Base-by-base conservation (phyloP, 768 basidiomycete genomes). In the Royoungia palumana region DNA sequence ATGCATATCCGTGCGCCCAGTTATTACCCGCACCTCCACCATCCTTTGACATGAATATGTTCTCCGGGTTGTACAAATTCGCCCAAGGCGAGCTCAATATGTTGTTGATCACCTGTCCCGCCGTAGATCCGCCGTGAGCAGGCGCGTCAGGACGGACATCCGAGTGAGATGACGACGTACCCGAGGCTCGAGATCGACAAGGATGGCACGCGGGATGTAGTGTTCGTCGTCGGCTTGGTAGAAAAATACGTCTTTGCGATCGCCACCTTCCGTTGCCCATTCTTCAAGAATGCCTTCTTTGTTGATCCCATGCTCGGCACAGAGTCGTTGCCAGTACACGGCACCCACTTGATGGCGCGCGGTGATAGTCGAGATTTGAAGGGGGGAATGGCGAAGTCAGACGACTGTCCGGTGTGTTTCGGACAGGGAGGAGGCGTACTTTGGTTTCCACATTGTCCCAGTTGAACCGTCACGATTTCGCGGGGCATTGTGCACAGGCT, bases 211-310 rank as follows among this genome's bases (percentile, higher is more conserved):
- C 2, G 96, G 96, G 51, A 99, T 94, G 69, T 98, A 99, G 61
- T 96, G 94, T 67, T 98, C 96, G 62, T 99, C 96, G 66, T 99
- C 96, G n/a, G 96, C 96, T 68, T 98, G 95, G 67, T 99, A 98
- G 74, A 99, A 99, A 72, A 99, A 99, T 22, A 96, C 95, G 71
- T 99, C 96, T 65, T 98, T 99, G 59, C 96, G 78, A 70, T 99
- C 96, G 9, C 91, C 91, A 17, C 89, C 90, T 59, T 94, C 93
- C 1, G 87, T 89, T 6, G 94, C 94, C 89, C 92, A 95, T 54
- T 98, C 94, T 67, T 98, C 94, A 40, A 98, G 82, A 50, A 92
- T 91, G 24, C 96, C 96, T 58, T 94, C 89, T 49, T 88, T 87
- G 67, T 81, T 94, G 73, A 99, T 98, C 16, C 96, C 96, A 69